Base-by-base conservation (phyloP, 2,329 filamentous ascomycete species). In the Corynespora cassiicola region DNA sequence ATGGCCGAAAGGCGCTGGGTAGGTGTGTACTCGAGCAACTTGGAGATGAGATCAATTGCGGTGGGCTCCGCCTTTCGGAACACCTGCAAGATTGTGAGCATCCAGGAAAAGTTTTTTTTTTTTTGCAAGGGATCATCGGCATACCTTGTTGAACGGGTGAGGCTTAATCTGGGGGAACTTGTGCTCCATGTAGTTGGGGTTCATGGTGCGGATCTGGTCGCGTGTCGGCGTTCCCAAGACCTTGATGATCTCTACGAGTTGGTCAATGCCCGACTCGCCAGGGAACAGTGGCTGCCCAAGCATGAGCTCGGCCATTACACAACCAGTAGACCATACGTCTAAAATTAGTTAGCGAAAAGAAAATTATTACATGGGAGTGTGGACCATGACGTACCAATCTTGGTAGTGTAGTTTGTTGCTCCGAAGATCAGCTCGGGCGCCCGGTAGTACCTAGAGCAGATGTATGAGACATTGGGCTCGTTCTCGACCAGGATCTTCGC, bases 101-200 rank as follows among this genome's bases (percentile, higher is more conserved):
- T 40, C 30, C 15, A 24, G 20, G 6, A 11, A 6, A 24, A 23
- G 17, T n/a, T 11, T 23, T 22, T n/a, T 24, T 24, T 25, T 27
- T 39, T 22, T 10, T 29, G 10, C 21, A 7, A 24, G n/a, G 12
- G 23, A 34, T 6, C 23, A 15, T 26, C n/a, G 11, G 62, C 52
- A 57, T 63, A 84, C 82, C 82, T 97, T 97, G 76, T 88, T 95
- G 79, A 99, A 99, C 18, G 94, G 94, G 66, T 99, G 94, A 42
- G 94, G 94, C 78, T 99, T 99, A 77, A 99, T 99, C 73, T 99
- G 94, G 31, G 94, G 94, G 74, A 99, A 99, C 77, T 97, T 97
- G 77, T 99, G 94, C 76, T 99, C 94, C 94, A 99, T 99, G 74
- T 99, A 99, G 74, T 99, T 99, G 43, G 94, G 94, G 73, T 99